phyloP scores from a whole-genome alignment of 2,329 filamentous ascomycete species.

The Ophiostoma ulmi region DNA sequence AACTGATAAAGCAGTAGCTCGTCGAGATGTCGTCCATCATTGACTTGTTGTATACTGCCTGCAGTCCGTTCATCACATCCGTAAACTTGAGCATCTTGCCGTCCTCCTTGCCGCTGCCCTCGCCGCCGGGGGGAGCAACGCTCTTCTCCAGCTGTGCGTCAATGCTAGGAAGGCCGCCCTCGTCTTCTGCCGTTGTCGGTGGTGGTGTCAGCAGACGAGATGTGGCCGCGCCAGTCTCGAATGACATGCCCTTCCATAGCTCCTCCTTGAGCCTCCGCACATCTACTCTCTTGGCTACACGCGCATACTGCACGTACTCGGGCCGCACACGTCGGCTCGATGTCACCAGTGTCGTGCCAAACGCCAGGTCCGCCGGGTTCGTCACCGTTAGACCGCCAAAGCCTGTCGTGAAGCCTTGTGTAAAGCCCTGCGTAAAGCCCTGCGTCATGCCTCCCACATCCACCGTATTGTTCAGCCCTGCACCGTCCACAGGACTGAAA shows the following conservation, averaged over 20 bases:
- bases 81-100: constrained; percentile 73
- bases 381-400: constrained; percentile 44
- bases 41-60: constrained; percentile 77
- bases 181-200: constrained; percentile 18
- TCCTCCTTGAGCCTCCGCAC: constrained; percentile 64
- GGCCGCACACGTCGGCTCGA: constrained; percentile 58
- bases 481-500: constrained; percentile 60
- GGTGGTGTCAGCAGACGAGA: constrained; percentile 27
- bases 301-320: constrained; percentile 66
- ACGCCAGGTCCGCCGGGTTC: constrained; percentile 44
- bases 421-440: constrained; percentile 31
- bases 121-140: not conserved
- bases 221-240: constrained; percentile 44
- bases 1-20: constrained; percentile 85
- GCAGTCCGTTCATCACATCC: constrained; percentile 81
- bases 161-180: not conserved
- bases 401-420: constrained; percentile 37
- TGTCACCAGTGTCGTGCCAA: constrained; percentile 64
- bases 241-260: constrained; percentile 61
- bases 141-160: constrained; percentile 24
- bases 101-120: constrained; percentile 35
- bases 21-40: constrained; percentile 93
- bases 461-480: constrained; percentile 13
- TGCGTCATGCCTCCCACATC: constrained; percentile 42
- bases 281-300: constrained; percentile 67